A percentile compares a stretch with the other conserved stretches of the same genome.
Evolutionary conservation across 2,329 filamentous ascomycete species (phyloP).

Genomic region (Phaeosphaeria sp.): DNA sequence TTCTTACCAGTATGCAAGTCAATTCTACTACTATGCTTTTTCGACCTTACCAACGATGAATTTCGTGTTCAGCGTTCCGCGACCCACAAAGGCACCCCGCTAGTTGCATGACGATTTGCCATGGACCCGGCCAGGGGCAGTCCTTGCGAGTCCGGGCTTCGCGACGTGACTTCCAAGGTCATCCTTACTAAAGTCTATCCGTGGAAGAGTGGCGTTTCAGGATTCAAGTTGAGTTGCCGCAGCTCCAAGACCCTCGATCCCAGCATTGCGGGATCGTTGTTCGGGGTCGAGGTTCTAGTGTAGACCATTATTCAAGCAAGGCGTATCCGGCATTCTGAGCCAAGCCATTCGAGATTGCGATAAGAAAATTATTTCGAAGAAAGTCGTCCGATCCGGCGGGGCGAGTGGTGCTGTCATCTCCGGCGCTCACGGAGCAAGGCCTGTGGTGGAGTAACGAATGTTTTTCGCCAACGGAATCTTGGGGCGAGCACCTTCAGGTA

Average conservation of each 20-base stretch:
- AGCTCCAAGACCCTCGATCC: not conserved
- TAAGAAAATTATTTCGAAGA: not conserved
- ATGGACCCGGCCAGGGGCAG: not conserved
- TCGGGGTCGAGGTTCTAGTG: not conserved
- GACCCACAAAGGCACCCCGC: not conserved
- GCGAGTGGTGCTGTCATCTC: not conserved
- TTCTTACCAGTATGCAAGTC: not conserved
- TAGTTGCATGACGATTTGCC: not conserved
- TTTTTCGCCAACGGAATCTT: not conserved
- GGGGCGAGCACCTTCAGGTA: not conserved
- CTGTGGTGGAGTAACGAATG: not conserved
- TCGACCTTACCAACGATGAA: not conserved
- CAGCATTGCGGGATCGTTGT: not conserved
- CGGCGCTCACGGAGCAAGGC: not conserved
- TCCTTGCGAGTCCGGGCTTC: not conserved
- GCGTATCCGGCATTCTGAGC: not conserved
- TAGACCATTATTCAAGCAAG: not conserved
- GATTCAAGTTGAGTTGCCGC: not conserved
- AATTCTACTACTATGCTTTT: not conserved
- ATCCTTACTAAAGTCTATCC: not conserved
- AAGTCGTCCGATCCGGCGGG: not conserved
- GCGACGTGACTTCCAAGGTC: not conserved
- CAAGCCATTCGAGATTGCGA: not conserved
- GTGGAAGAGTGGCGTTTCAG: not conserved
- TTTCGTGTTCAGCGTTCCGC: not conserved